Conservation (phyloP, 495 filamentous ascomycete species). For the Usnea hakonensis region DNA sequence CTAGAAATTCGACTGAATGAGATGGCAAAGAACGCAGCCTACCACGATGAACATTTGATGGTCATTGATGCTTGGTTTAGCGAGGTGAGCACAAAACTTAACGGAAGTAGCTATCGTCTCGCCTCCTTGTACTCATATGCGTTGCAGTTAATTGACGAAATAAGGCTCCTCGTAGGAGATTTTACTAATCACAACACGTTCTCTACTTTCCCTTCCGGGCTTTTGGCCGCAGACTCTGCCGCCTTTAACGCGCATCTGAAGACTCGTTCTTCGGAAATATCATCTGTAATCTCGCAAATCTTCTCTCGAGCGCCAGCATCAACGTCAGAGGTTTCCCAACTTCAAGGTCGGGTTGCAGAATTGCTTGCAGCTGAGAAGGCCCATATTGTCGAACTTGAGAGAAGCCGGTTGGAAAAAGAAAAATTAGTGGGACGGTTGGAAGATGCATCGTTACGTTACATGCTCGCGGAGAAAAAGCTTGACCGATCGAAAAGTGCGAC, state of each 20-base stretch:
- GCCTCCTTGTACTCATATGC: slow-evolving; percentile 1
- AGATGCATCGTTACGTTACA: slow-evolving; percentile 76
- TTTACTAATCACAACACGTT: slow-evolving; percentile 41
- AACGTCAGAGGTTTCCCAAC: slow-evolving; percentile 56
- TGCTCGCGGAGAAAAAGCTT: slow-evolving; percentile 88
- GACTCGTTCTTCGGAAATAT: slow-evolving; percentile 52
- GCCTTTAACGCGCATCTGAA: slow-evolving; percentile 73
- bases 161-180: slow-evolving; percentile 58
- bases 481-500: slow-evolving; percentile 80
- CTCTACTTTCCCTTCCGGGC: slow-evolving; percentile 49
- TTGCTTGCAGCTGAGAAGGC: slow-evolving; percentile 76
- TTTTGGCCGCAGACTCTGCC: slow-evolving; percentile 56
- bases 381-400: slow-evolving; percentile 66
- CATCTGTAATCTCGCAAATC: slow-evolving; percentile 49
- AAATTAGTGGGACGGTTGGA: slow-evolving; percentile 76
- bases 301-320: slow-evolving; percentile 40
- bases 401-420: slow-evolving; percentile 69
- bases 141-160: slow-evolving; percentile 72
- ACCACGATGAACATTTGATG: slow-evolving; percentile 88
- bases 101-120: background rate
- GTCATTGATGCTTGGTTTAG: slow-evolving; percentile 85
- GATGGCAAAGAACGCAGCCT: slow-evolving; percentile 60
- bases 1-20: slow-evolving; percentile 70
- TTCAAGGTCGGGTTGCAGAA: slow-evolving; percentile 65
- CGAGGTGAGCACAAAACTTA: slow-evolving; percentile 56